phyloP scores from a whole-genome alignment of 768 basidiomycete genomes.

The Tylopilus subfusipes region DNA sequence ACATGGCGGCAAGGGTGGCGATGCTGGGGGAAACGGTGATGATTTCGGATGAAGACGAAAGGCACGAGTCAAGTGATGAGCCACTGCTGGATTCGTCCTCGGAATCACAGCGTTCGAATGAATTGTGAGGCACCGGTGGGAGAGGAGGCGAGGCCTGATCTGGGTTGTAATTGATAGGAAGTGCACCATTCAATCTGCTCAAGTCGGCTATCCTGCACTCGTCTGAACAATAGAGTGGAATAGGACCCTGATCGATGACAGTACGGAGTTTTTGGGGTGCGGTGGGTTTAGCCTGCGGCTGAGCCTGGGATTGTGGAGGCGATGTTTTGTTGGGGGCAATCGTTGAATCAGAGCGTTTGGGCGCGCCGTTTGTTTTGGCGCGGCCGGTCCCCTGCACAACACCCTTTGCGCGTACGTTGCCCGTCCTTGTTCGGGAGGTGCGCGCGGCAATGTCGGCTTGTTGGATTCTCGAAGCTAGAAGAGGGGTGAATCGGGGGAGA shows the following conservation, averaged over 20 bases:
- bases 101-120: constrained; percentile 32
- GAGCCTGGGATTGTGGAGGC: constrained; percentile 20
- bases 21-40: constrained; percentile 29
- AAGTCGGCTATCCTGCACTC: constrained; percentile 65
- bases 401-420: constrained; percentile 35
- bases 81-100: constrained; percentile 42
- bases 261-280: constrained; percentile 51
- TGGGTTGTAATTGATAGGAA: constrained; percentile 48
- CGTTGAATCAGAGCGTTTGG: constrained; percentile 39
- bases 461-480: constrained; percentile 28
- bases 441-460: constrained; percentile 22
- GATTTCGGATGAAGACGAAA: constrained; percentile 24
- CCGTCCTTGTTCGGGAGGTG: constrained; percentile 35
- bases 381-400: constrained; percentile 66
- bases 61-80: constrained; percentile 37
- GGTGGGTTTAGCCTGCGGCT: constrained; percentile 25
- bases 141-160: constrained; percentile 39
- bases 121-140: constrained; percentile 41
- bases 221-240: constrained; percentile 81
- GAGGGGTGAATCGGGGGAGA: constrained; percentile 3
- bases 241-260: constrained; percentile 77
- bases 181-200: constrained; percentile 36
- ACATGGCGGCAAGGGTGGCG: constrained; percentile 37
- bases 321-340: constrained; percentile 18
- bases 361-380: constrained; percentile 53